phyloP scores from a whole-genome alignment of 129 eudicot genomes.

The Flaveria trinervia region DNA sequence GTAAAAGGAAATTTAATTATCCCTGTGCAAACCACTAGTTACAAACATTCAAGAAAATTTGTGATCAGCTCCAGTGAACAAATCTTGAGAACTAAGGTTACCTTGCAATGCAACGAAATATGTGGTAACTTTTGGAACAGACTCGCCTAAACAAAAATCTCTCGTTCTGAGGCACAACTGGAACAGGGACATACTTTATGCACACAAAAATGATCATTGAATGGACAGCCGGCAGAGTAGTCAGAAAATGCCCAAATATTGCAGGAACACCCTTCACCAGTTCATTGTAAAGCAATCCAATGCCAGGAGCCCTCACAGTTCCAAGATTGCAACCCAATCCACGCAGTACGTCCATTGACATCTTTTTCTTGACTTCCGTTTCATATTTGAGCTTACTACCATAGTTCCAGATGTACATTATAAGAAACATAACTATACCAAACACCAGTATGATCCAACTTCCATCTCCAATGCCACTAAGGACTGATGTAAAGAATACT shows the following conservation, averaged over 20 bases:
- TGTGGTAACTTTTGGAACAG: conserved; percentile 83
- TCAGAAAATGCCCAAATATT: conserved; percentile 84
- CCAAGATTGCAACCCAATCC: conserved; percentile 84
- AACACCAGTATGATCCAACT: conserved; percentile 89
- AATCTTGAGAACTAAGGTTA: conserved; percentile 21
- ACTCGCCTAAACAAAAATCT: conserved; percentile 89
- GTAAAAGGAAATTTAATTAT: background rate
- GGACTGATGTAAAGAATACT: conserved; percentile 78
- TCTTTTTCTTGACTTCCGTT: conserved; percentile 83
- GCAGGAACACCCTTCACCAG: conserved; percentile 91
- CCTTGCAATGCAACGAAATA: conserved; percentile 96
- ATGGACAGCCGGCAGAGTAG: conserved; percentile 91
- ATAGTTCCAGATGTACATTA: conserved; percentile 95
- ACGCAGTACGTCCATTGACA: conserved; percentile 82
- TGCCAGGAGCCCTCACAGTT: conserved; percentile 94
- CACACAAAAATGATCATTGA: conserved; percentile 94
- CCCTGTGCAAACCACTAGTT: background rate
- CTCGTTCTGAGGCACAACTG: conserved; percentile 88
- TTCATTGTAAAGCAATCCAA: conserved; percentile 88
- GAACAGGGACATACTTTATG: conserved; percentile 89
- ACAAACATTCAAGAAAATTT: background rate
- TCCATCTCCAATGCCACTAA: conserved; percentile 81
- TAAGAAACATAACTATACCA: conserved; percentile 58
- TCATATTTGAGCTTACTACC: conserved; percentile 93
- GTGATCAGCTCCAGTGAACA: background rate